Conservation (phyloP, 345 rosid species). For the Psidium guajava region DNA sequence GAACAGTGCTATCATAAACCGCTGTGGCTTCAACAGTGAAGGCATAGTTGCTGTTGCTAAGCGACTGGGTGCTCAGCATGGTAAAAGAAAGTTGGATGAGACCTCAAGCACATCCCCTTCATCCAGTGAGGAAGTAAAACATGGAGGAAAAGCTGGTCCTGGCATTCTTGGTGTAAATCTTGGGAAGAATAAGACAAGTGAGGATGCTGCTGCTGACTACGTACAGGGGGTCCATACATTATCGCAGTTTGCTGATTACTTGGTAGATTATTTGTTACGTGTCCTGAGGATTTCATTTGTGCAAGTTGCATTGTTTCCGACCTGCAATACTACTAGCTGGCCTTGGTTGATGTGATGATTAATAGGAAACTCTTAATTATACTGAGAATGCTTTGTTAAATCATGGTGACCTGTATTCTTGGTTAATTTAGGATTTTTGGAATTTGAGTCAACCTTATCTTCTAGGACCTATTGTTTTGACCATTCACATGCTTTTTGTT, state of each 20-base stretch:
- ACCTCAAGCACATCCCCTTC: constrained; percentile 58
- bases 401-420: not conserved
- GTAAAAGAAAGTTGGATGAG: constrained; percentile 86
- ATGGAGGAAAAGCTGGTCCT: constrained; percentile 97
- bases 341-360: not conserved
- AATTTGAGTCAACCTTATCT: not conserved
- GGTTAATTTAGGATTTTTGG: not conserved
- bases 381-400: not conserved
- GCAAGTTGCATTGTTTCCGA: not conserved
- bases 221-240: constrained; percentile 97
- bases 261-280: constrained; percentile 32
- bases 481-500: not conserved
- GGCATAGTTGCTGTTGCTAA: constrained; percentile 95
- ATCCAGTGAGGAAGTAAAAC: constrained; percentile 41
- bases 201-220: constrained; percentile 89
- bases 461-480: not conserved
- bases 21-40: constrained; percentile 96
- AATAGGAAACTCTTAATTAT: not conserved
- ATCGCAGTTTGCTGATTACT: constrained; percentile 95
- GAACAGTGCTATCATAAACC: constrained; percentile 84
- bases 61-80: constrained; percentile 95
- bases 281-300: not conserved
- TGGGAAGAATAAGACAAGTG: constrained; percentile 96
- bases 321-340: not conserved
- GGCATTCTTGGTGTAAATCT: constrained; percentile 97